Conservation (phyloP, 2,329 filamentous ascomycete genomes). For the Xylariomycetidae sp. region DNA sequence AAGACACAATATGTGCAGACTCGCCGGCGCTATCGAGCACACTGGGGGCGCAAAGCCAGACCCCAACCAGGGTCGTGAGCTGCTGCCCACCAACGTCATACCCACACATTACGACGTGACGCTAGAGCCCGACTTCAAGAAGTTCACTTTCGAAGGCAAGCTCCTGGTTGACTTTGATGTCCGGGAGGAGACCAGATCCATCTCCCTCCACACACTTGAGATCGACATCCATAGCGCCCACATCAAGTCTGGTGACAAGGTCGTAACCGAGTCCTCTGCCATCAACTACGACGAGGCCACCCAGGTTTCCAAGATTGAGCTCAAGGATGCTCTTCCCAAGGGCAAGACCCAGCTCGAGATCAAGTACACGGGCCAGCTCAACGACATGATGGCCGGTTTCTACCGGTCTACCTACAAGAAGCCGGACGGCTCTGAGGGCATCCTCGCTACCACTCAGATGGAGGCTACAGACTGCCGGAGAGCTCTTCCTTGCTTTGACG, state of each 20-base stretch:
- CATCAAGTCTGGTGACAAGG: constrained; percentile 54
- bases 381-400: constrained; percentile 96
- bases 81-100: constrained; percentile 86
- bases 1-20: constrained; percentile 65
- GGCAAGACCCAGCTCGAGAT: constrained; percentile 74
- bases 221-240: constrained; percentile 73
- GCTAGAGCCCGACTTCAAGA: constrained; percentile 83
- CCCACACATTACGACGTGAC: constrained; percentile 89
- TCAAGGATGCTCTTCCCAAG: constrained; percentile 65
- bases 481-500: constrained; percentile 94
- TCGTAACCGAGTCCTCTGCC: constrained; percentile 54
- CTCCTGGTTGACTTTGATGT: constrained; percentile 86
- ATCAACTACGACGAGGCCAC: constrained; percentile 70
- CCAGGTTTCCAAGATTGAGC: constrained; percentile 76
- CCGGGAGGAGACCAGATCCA: constrained; percentile 72
- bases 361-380: constrained; percentile 70
- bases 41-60: constrained; percentile 53
- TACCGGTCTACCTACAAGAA: constrained; percentile 93
- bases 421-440: constrained; percentile 68
- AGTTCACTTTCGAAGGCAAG: constrained; percentile 78
- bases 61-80: constrained; percentile 57
- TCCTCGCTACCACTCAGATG: constrained; percentile 91
- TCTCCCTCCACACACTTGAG: constrained; percentile 83
- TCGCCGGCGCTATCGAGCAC: constrained; percentile 48
- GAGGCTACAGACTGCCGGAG: constrained; percentile 90